Evolutionary conservation across 2,329 filamentous ascomycete genomes (phyloP).

Genomic region (Penicillium sp.): DNA sequence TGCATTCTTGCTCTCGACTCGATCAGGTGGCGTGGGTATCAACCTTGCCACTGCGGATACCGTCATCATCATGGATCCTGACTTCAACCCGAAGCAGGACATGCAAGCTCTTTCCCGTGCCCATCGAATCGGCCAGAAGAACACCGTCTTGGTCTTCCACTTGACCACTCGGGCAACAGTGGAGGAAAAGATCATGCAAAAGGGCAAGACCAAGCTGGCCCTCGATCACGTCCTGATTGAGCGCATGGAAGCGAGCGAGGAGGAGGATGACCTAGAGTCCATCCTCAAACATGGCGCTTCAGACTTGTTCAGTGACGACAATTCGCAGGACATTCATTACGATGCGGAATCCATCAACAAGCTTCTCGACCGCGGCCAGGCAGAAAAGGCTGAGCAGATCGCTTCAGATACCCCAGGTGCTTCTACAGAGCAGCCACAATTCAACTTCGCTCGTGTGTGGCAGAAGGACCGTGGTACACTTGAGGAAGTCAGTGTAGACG

Average conservation of each 20-base stretch:
- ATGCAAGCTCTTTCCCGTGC: constrained; percentile 93
- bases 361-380: constrained; percentile 82
- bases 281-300: constrained; percentile 87
- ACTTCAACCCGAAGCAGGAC: constrained; percentile 98
- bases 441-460: constrained; percentile 91
- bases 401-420: constrained; percentile 30
- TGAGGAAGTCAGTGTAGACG: constrained; percentile 62
- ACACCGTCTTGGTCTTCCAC: constrained; percentile 95
- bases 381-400: constrained; percentile 74
- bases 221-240: constrained; percentile 95
- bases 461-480: constrained; percentile 76
- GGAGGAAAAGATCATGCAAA: constrained; percentile 95
- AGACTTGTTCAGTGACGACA: constrained; percentile 80
- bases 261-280: constrained; percentile 80
- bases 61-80: constrained; percentile 94
- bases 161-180: constrained; percentile 86
- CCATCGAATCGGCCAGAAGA: constrained; percentile 94
- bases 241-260: constrained; percentile 82
- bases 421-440: constrained; percentile 72
- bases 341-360: constrained; percentile 83
- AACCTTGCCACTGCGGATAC: constrained; percentile 97
- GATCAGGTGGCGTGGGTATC: constrained; percentile 95
- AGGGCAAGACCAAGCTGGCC: constrained; percentile 93
- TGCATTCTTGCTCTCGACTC: constrained; percentile 89
- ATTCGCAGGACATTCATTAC: constrained; percentile 75